Conservation (phyloP, 2,329 filamentous ascomycete species). For the Sporothrix luriei region DNA sequence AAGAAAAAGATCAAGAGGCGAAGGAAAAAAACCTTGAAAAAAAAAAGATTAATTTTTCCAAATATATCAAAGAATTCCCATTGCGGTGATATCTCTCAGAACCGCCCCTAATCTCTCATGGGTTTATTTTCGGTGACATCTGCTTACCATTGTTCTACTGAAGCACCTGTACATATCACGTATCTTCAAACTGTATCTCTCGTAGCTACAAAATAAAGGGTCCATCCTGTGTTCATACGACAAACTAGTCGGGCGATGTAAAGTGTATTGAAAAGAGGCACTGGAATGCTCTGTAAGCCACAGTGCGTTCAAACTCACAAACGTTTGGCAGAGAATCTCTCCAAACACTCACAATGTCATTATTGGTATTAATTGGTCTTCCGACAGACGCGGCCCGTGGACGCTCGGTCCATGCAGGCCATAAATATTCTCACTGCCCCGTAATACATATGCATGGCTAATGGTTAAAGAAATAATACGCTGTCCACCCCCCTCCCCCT, state of each 20-base stretch:
- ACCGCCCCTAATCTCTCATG: neutral
- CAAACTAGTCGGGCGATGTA: neutral
- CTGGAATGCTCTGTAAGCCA: no score
- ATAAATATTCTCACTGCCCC: neutral
- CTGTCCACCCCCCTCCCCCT: neutral
- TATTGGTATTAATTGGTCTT: neutral
- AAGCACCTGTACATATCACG: neutral
- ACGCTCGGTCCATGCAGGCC: neutral
- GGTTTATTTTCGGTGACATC: neutral
- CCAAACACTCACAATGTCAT: no score
- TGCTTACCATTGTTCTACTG: neutral
- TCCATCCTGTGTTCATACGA: neutral
- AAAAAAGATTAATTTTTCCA: slow-evolving; percentile 25
- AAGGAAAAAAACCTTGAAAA: slow-evolving; percentile 16
- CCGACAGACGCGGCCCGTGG: neutral
- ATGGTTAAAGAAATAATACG: neutral
- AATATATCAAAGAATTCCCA: slow-evolving; percentile 27
- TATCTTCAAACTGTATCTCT: neutral
- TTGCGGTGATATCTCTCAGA: slow-evolving; percentile 4
- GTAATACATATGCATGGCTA: neutral
- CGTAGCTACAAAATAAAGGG: neutral
- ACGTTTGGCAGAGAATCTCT: no score
- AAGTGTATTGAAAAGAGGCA: no score
- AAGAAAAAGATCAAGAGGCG: slow-evolving; percentile 22
- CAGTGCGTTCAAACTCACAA: no score